Conservation (phyloP, 352 stramenopile species). For the Aphanomyces stellatus region DNA sequence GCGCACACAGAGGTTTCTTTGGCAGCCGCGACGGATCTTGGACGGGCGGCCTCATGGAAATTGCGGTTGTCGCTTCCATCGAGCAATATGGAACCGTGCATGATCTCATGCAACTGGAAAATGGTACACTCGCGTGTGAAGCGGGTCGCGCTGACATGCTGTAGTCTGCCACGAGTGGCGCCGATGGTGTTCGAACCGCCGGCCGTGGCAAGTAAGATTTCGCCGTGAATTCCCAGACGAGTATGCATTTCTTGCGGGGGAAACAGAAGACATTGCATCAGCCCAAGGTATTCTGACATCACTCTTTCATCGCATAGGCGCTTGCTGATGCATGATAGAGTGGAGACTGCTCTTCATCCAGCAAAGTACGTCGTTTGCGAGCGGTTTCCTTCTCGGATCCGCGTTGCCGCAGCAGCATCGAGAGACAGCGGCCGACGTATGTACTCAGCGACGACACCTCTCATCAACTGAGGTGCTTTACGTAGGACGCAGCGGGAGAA, state of each 20-base stretch:
- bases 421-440: not conserved
- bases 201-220: not conserved
- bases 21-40: too few species aligned
- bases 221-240: not conserved
- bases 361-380: not conserved
- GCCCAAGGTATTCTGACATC: not conserved
- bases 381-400: slow-evolving; percentile 1
- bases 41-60: not conserved
- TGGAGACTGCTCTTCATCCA: slow-evolving; percentile 12
- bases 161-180: slow-evolving; percentile 1
- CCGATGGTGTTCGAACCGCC: not conserved
- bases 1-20: not conserved
- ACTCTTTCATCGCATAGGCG: not conserved
- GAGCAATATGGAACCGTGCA: not conserved
- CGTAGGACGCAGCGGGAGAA: too few species aligned
- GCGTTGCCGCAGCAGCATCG: too few species aligned
- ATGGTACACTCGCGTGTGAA: not conserved
- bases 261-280: not conserved
- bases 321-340: not conserved
- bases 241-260: not conserved
- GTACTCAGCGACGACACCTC: not conserved
- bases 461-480: too few species aligned
- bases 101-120: not conserved
- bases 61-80: slow-evolving; percentile 3
- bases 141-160: not conserved